These are phyloP conservation scores for Cladosporium sp. DNA, from an alignment of 2,329 filamentous ascomycete species.

Conservation along the genomic window DNA sequence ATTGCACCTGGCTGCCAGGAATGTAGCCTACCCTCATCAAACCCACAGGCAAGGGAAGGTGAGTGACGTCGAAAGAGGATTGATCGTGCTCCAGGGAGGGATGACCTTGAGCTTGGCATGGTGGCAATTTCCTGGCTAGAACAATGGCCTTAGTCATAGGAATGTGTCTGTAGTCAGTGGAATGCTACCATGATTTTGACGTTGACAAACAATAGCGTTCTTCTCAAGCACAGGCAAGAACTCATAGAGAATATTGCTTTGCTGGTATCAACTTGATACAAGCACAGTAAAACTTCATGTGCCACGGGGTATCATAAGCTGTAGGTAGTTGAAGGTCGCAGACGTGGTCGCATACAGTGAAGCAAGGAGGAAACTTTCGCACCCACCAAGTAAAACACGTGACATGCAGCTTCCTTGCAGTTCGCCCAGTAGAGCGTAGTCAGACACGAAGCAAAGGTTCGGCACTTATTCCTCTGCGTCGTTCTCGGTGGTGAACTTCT, in stretches of 20 bases:
- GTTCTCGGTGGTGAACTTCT: slow-evolving; percentile 62
- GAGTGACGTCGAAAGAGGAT: slow-evolving; percentile 6
- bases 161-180: slow-evolving; percentile 14
- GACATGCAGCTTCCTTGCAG: slow-evolving; percentile 3
- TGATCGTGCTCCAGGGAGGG: slow-evolving; percentile 2
- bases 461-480: slow-evolving; percentile 20
- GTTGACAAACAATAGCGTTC: slow-evolving; percentile 11
- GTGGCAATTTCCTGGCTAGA: slow-evolving; percentile 10
- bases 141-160: slow-evolving; percentile 7
- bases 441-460: background rate
- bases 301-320: background rate
- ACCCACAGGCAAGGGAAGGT: slow-evolving; percentile 9
- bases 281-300: background rate
- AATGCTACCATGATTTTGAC: slow-evolving; percentile 6
- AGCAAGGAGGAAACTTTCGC: slow-evolving; percentile 18
- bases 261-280: background rate
- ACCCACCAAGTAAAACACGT: slow-evolving; percentile 2
- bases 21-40: slow-evolving; percentile 7
- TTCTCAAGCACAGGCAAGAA: background rate
- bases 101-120: slow-evolving; percentile 2
- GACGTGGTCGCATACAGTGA: slow-evolving; percentile 19
- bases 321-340: slow-evolving; percentile 19
- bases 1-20: slow-evolving; percentile 9
- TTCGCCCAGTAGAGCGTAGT: background rate
- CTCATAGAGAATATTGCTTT: background rate